Evolutionary conservation across 208 protist species (phyloP), one percentile per base, ranked within the genome.

Genomic region (Endotrypanum monterogeii): DNA sequence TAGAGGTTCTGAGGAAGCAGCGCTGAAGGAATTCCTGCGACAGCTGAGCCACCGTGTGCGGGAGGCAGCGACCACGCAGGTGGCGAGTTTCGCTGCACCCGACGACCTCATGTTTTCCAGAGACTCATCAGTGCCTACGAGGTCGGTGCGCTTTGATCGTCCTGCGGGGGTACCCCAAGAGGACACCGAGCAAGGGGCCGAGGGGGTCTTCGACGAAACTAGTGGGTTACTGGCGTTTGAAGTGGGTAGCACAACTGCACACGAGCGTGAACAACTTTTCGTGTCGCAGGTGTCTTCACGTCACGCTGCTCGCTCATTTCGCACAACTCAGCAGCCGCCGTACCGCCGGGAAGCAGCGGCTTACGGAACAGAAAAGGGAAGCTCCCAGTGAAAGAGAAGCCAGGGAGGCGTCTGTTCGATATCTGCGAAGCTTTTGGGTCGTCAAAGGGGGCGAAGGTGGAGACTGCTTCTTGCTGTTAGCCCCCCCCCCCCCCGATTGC

Each of bases 191-290:
- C 35, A 44, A 16, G 23, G 32, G 23, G 44, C 35, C 6, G 23
- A 39, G 9, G 58, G 39, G 58, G 18, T 39, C 58, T 35, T 56
- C 58, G 35, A 23, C 58, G 51, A 75, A 37, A 35, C 52, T 11
- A 71, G 58, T 28, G 55, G 51, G 35, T 30, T 80, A 28, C 66
- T 56, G 72, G 67, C 61, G 11, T 74, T 74, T 39, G 67, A 60
- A 3, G 58, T 46, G 32, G 69, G 71, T 18, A 67, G 51, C 54
- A 78, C 70, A 51, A 94, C 86, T 2, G 86, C 87, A 3, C 87
- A 94, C 71, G 88, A 94, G 44, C 61, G 88, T 28, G 90, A 94
- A 74, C 83, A 86, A 58, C 69, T 90, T 44, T 92, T 94, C 58
- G 90, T 94, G 18, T 90, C 90, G 7, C 79, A 89, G 71, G 82